These are phyloP conservation scores for Lipomyces chichibuensis DNA, from an alignment of 805 yeast genomes.

Conservation along the genomic window DNA sequence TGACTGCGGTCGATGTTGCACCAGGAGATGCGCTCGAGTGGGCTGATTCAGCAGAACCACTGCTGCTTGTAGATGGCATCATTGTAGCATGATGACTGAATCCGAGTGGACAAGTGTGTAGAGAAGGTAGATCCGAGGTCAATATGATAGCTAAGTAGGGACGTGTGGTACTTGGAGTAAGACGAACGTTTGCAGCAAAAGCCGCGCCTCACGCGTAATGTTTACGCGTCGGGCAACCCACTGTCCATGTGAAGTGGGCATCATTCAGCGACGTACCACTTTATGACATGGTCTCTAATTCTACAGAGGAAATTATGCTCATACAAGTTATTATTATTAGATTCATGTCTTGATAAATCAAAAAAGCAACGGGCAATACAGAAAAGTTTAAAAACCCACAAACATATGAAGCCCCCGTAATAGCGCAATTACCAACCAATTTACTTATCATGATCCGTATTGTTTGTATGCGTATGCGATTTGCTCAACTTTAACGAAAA, in stretches of 20 bases:
- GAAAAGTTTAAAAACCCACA: background rate
- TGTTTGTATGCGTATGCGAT: background rate
- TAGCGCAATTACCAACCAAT: background rate
- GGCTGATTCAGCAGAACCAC: background rate
- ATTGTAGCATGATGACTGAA: background rate
- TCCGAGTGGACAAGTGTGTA: background rate
- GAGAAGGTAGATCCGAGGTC: background rate
- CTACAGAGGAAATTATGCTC: background rate
- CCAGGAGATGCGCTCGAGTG: background rate
- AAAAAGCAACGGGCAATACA: background rate
- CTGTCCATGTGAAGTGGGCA: background rate
- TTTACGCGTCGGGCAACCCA: background rate
- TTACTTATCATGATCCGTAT: background rate
- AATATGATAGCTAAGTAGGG: no score
- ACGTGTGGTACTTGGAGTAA: background rate
- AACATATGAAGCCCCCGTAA: background rate
- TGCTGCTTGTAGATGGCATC: background rate
- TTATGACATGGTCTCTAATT: background rate
- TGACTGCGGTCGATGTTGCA: background rate
- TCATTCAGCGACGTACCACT: background rate
- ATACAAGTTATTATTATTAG: background rate
- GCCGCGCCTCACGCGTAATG: background rate
- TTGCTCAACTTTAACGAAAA: background rate
- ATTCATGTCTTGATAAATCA: background rate
- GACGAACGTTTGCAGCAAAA: background rate